These are phyloP conservation scores for Schoenoplectus triqueter DNA, from an alignment of 202 grass and related monocot species.

Conservation along the genomic window DNA sequence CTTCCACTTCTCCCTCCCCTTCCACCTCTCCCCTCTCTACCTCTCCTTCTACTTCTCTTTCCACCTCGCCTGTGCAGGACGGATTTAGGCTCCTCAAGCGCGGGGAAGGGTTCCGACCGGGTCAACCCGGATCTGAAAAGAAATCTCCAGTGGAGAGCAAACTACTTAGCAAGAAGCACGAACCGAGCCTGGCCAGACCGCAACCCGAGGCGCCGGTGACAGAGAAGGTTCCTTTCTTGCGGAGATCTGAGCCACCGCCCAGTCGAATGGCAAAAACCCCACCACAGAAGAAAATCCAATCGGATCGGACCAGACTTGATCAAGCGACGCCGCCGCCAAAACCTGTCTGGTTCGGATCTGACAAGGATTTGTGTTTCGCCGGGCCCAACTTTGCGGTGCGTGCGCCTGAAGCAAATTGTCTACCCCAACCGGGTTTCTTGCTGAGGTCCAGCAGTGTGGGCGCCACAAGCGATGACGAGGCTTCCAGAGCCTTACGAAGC, in stretches of 20 bases:
- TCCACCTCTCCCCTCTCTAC: neutral
- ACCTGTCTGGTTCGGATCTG: neutral
- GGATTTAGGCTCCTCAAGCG: conserved; percentile 64
- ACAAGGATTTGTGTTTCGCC: conserved; percentile 1
- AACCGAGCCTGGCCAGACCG: neutral
- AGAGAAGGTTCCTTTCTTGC: neutral
- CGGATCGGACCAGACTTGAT: neutral
- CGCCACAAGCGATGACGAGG: neutral
- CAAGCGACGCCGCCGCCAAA: neutral
- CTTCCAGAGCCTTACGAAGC: conserved; percentile 25
- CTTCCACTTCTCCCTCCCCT: neutral
- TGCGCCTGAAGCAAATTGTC: conserved; percentile 39
- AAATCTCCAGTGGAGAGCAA: neutral
- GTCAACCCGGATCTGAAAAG: neutral
- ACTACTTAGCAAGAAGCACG: neutral
- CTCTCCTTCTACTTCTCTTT: neutral
- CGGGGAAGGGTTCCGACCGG: conserved; percentile 25
- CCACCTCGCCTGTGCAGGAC: conserved; percentile 36
- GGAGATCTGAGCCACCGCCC: neutral
- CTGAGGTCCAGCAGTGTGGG: neutral
- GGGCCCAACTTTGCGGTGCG: neutral
- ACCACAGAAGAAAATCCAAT: neutral
- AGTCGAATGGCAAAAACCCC: neutral
- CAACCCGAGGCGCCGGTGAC: neutral
- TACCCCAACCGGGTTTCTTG: conserved; percentile 38